Conservation (phyloP, 2,329 filamentous ascomycete genomes). For the Pyricularia grisea region DNA sequence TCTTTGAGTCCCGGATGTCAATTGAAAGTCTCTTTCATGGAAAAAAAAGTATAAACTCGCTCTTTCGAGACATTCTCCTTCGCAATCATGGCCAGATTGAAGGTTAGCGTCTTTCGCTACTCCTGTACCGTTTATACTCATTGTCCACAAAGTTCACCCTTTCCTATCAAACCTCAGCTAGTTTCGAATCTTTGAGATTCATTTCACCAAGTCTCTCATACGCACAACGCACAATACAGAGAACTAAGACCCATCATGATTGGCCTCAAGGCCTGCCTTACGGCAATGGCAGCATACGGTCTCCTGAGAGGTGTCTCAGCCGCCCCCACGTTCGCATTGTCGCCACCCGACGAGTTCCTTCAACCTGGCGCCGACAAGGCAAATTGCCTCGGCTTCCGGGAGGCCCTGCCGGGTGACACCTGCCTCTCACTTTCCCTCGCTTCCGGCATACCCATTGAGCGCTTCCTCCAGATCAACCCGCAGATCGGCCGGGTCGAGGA, state of each 20-base stretch:
- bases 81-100: not conserved
- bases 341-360: not conserved
- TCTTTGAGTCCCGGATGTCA: not conserved
- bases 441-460: not conserved
- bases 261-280: not conserved
- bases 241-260: not conserved
- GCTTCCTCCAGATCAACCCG: conserved; percentile 3
- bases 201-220: not conserved
- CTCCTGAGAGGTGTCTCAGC: not conserved
- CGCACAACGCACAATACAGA: not conserved
- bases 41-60: not conserved
- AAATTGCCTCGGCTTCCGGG: not conserved
- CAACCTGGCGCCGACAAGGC: not conserved
- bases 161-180: not conserved
- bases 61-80: not conserved
- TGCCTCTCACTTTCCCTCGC: not conserved
- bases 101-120: not conserved
- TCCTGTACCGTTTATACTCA: not conserved
- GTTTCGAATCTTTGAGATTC: not conserved
- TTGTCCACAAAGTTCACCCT: not conserved
- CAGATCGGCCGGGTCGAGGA: not conserved
- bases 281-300: not conserved
- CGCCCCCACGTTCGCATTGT: not conserved
- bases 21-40: not conserved
- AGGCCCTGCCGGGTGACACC: not conserved